These are phyloP conservation scores for Ormosia emarginata DNA, from an alignment of 306 rosid species.

Conservation along the genomic window DNA sequence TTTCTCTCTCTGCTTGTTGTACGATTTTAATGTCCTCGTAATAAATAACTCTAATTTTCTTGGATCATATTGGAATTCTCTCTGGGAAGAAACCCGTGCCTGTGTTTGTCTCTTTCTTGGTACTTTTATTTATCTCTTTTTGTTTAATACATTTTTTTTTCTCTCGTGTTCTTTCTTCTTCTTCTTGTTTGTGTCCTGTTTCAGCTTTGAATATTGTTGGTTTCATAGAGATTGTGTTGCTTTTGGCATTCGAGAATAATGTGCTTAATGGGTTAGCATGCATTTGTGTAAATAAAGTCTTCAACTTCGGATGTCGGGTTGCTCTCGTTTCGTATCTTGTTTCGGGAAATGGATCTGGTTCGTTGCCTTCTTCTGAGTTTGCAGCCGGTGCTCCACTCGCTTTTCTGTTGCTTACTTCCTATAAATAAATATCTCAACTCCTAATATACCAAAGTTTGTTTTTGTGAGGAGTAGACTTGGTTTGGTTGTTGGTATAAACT, in stretches of 20 bases:
- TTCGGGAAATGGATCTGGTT: constrained; percentile 55
- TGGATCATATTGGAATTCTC: constrained; percentile 59
- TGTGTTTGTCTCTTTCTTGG: constrained; percentile 25
- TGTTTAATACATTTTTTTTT: background rate
- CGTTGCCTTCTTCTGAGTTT: constrained; percentile 24
- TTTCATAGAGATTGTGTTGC: constrained; percentile 25
- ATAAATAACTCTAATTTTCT: constrained; percentile 38
- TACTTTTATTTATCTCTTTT: background rate
- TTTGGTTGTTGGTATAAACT: constrained; percentile 22
- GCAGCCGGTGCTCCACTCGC: background rate
- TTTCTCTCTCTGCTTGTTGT: constrained; percentile 27
- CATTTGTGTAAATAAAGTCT: constrained; percentile 33
- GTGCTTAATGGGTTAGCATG: constrained; percentile 38
- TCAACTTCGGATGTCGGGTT: constrained; percentile 20
- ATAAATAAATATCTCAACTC: background rate
- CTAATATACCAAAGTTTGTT: background rate
- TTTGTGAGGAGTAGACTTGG: background rate
- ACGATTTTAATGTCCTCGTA: constrained; percentile 41
- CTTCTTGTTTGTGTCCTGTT: background rate
- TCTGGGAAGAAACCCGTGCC: constrained; percentile 16
- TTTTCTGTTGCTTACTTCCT: background rate
- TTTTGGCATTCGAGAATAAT: constrained; percentile 33
- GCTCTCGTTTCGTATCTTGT: constrained; percentile 19
- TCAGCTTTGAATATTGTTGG: constrained; percentile 16
- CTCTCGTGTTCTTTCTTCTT: background rate